These are phyloP conservation scores for Ceratobasidium sp. DNA, from an alignment of 1,284 basidiomycete species.

Conservation along the genomic window DNA sequence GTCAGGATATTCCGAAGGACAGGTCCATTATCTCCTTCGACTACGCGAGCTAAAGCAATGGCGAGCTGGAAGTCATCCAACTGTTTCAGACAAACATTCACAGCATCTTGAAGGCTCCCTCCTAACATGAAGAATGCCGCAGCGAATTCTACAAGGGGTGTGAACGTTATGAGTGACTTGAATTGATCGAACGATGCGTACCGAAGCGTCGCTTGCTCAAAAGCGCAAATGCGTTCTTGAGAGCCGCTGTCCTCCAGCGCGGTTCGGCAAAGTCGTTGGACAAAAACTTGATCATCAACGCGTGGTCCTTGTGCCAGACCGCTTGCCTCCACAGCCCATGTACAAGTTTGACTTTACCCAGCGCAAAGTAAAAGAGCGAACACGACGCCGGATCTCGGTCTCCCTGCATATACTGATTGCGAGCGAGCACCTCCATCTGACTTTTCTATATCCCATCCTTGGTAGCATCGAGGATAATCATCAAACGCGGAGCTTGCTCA, in stretches of 20 bases:
- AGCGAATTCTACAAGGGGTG: slow-evolving; percentile 76
- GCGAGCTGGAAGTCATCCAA: slow-evolving; percentile 90
- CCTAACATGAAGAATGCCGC: slow-evolving; percentile 97
- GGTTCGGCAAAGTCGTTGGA: slow-evolving; percentile 86
- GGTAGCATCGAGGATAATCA: too few relatives aligned
- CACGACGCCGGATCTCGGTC: slow-evolving; percentile 90
- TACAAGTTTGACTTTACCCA: slow-evolving; percentile 90
- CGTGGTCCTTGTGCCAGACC: slow-evolving; percentile 90
- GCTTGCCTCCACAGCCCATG: slow-evolving; percentile 96
- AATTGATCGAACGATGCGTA: slow-evolving; percentile 53
- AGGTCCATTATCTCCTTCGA: slow-evolving; percentile 85
- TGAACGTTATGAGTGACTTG: slow-evolving; percentile 10
- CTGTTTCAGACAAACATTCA: slow-evolving; percentile 89
- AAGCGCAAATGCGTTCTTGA: slow-evolving; percentile 96
- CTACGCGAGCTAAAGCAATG: slow-evolving; percentile 81
- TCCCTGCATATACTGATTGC: slow-evolving; percentile 88
- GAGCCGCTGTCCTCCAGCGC: slow-evolving; percentile 91
- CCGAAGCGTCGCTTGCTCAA: slow-evolving; percentile 92
- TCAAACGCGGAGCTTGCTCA: slow-evolving; percentile 58
- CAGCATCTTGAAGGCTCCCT: slow-evolving; percentile 86
- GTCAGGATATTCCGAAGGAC: slow-evolving; percentile 75
- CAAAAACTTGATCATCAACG: slow-evolving; percentile 90
- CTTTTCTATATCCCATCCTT: slow-evolving; percentile 62
- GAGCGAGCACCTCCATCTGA: slow-evolving; percentile 89
- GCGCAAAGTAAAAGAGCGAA: slow-evolving; percentile 92